phyloP scores from a whole-genome alignment of 116 monocot species.

The Posidonia oceanica region DNA sequence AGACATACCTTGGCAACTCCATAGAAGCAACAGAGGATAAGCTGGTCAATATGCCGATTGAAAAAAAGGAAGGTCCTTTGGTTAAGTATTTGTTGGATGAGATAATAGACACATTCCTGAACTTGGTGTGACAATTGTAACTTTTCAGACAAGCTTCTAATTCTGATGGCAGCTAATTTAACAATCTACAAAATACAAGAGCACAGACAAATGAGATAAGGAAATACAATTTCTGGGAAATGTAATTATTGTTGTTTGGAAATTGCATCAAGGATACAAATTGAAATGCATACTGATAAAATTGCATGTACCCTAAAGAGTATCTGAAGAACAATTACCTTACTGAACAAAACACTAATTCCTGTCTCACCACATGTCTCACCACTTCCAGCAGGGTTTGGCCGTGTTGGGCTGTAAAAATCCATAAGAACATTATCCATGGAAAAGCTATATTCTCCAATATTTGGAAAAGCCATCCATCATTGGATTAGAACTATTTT shows the following conservation, averaged over 20 bases:
- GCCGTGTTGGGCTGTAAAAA: slow-evolving; percentile 59
- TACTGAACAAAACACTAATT: slow-evolving; percentile 65
- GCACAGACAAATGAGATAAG: too few species aligned
- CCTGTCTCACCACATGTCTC: slow-evolving; percentile 85
- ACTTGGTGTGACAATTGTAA: slow-evolving; percentile 48
- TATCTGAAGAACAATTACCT: slow-evolving; percentile 22
- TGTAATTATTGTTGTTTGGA: too few species aligned
- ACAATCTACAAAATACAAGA: slow-evolving; percentile 34
- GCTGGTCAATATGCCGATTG: slow-evolving; percentile 91
- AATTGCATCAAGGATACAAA: too few species aligned
- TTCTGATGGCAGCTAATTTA: slow-evolving; percentile 88
- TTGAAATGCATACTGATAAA: too few species aligned
- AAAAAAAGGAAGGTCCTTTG: slow-evolving; percentile 64
- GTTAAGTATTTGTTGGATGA: slow-evolving; percentile 76
- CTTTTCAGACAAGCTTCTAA: slow-evolving; percentile 81
- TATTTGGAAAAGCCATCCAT: too few species aligned
- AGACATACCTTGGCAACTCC: slow-evolving; percentile 72
- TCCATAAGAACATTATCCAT: too few species aligned
- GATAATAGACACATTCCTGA: slow-evolving; percentile 56
- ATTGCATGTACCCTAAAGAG: too few species aligned
- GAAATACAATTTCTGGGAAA: too few species aligned
- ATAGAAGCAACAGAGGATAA: slow-evolving; percentile 93
- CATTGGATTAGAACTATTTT: too few species aligned
- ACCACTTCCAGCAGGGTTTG: slow-evolving; percentile 56
- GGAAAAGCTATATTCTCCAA: too few species aligned